Evolutionary conservation across 1,139 yeast genomes (phyloP), one percentile per base, ranked within the genome.

Genomic region (Groenewaldozyma auringiensis): DNA sequence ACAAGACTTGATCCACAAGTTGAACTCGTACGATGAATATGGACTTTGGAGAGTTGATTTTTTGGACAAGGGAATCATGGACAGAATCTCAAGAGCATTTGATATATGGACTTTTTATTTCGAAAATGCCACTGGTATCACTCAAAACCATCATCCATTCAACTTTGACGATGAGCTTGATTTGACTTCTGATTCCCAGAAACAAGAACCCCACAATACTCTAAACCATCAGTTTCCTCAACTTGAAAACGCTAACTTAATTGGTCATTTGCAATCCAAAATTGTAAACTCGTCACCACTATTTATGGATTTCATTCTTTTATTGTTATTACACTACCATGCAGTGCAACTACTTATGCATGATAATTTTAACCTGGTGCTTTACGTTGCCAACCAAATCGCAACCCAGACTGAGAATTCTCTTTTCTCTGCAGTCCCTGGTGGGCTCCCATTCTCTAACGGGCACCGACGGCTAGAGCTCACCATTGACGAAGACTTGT

Each of bases 101-200:
- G 63, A 62, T 31, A 53, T 58, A 29, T 62, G 65, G 63, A 55
- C 53, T n/a, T 53, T 50, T 33, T 53, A 54, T 44, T 62, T 60
- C 48, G 58, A 53, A 35, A 52, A 51, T 2, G 50, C 58, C 17
- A 50, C 54, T 33, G 63, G 60, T 18, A 48, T 46, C 21, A 29
- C 46, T 1, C 46, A 45, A 14, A 49, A 48, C 40, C 53, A 50
- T 32, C 49, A 49, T 41, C 51, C 55, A 20, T 52, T 52, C 40
- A 41, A 34, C 22, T 25, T 25, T 25, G 37, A 33, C 14, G 37
- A 33, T 14, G 20, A 33, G 8, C 14, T 14, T 6, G 37, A 14
- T 6, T 9, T 18, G 8, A 14, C 38, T 4, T 4, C 38, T 4
- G 13, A 29, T 36, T 22, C 4, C 8, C 20, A 17, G 13, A 14